Evolutionary conservation across 805 yeast species (phyloP), one percentile per base, ranked within the genome.

Genomic region (Saturnispora gosingensis): DNA sequence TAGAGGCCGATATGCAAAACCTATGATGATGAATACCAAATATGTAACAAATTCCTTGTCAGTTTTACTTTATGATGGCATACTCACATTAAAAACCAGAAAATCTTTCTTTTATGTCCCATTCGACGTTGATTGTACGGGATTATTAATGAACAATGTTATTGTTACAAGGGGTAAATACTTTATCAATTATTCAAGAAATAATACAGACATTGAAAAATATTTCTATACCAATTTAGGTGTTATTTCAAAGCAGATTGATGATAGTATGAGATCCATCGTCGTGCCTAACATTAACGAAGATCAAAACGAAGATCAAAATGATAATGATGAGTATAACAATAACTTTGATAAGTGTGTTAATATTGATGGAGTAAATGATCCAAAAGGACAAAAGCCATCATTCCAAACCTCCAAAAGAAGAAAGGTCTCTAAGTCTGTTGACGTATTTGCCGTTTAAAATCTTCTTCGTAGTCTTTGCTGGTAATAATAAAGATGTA

Each of bases 381-480:
- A 11, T 18, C 38, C 20, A 24, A 39, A 8, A 28, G 30, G 16
- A 7, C 25, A 7, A 22, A 49, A 18, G 20, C 4, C 9, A n/a
- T 35, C 5, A 30, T 16, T 13, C 2, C 9, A 4, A 13, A 16
- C 24, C 5, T 11, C 11, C 11, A 59, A 59, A 20, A 58, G 51
- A 27, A 49, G 59, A 45, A 60, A 58, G 39, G 45, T 60, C 11
- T 54, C 54, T n/a, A 60, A 59, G 43, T 59, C 63, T 24, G 18
- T 43, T 25, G 61, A 61, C 43, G 43, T 58, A 11, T 52, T 60
- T 28, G 54, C 50, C 27, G 54, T 60, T 28, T 56, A 45, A 57
- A 7, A 36, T 20, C 30, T 18, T 35, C 5, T 30, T 4, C 15
- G 5, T 3, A 22, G 15, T 10, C 30, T 40, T 40, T 40, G 44